A percentile compares a stretch with the other conserved stretches of the same genome.
These are phyloP conservation scores for Polyplosphaeria fusca DNA, from an alignment of 495 filamentous ascomycete genomes.

Conservation along the genomic window DNA sequence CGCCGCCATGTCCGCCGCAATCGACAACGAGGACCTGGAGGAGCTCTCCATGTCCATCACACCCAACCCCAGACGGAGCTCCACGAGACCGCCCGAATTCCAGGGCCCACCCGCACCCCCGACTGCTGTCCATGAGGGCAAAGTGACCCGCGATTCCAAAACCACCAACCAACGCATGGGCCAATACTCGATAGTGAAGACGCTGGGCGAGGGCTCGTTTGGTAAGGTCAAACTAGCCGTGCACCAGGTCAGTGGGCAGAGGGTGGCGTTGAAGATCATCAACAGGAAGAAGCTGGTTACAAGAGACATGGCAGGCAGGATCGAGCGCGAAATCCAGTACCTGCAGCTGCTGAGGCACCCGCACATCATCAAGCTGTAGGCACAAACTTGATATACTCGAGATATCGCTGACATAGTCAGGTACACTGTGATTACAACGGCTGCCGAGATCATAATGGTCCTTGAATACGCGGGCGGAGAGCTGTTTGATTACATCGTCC, in stretches of 20 bases:
- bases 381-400: slow-evolving; percentile 21
- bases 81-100: slow-evolving; percentile 42
- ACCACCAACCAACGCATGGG: slow-evolving; percentile 75
- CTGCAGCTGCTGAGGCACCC: slow-evolving; percentile 92
- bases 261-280: slow-evolving; percentile 97
- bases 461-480: slow-evolving; percentile 95
- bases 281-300: slow-evolving; percentile 90
- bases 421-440: slow-evolving; percentile 93
- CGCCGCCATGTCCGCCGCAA: slow-evolving; percentile 53
- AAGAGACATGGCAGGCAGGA: slow-evolving; percentile 92
- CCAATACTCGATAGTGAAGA: slow-evolving; percentile 83
- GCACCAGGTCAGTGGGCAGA: slow-evolving; percentile 83
- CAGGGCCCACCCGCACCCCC: slow-evolving; percentile 29
- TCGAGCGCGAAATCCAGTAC: slow-evolving; percentile 97
- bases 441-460: slow-evolving; percentile 95
- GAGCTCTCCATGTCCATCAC: slow-evolving; percentile 84
- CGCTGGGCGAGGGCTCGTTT: slow-evolving; percentile 93
- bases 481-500: slow-evolving; percentile 95
- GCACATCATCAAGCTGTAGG: slow-evolving; percentile 97
- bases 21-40: slow-evolving; percentile 90
- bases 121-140: slow-evolving; percentile 30
- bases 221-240: slow-evolving; percentile 97
- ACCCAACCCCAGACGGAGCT: slow-evolving; percentile 58
- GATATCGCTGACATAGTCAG: slow-evolving; percentile 44
- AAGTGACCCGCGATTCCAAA: slow-evolving; percentile 29